Evolutionary conservation across 2,329 filamentous ascomycete species (phyloP).

Genomic region (Colletotrichum tabaci): DNA sequence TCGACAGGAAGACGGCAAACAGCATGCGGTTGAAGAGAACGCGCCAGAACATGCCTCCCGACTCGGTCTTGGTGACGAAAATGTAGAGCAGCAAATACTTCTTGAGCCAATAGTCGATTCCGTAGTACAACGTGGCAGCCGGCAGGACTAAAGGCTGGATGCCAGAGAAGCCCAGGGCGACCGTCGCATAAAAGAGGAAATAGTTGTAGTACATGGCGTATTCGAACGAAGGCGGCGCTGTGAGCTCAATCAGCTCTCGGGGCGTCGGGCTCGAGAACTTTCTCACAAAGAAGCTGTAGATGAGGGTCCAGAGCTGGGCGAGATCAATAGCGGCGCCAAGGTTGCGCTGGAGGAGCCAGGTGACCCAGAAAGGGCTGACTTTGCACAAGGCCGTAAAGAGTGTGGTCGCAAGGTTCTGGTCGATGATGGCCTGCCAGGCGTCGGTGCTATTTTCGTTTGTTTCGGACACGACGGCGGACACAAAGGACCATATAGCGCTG

Average conservation of each 20-base stretch:
- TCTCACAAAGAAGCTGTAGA: slow-evolving; percentile 87
- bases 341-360: slow-evolving; percentile 92
- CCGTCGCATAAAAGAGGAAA: slow-evolving; percentile 93
- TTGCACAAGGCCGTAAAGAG: slow-evolving; percentile 83
- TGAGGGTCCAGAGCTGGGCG: slow-evolving; percentile 87
- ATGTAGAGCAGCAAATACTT: slow-evolving; percentile 96
- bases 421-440: slow-evolving; percentile 78
- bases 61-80: slow-evolving; percentile 97
- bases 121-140: slow-evolving; percentile 91
- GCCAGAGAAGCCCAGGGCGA: slow-evolving; percentile 86
- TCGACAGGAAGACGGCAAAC: slow-evolving; percentile 84
- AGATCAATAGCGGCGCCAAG: slow-evolving; percentile 94
- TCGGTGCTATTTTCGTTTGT: slow-evolving; percentile 68
- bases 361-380: slow-evolving; percentile 94
- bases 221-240: slow-evolving; percentile 92
- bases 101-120: slow-evolving; percentile 89
- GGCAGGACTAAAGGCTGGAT: slow-evolving; percentile 91
- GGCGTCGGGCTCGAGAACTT: slow-evolving; percentile 91
- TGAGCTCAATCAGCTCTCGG: slow-evolving; percentile 90
- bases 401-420: slow-evolving; percentile 73
- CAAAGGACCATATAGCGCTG: slow-evolving; percentile 83
- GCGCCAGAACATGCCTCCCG: slow-evolving; percentile 93
- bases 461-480: slow-evolving; percentile 74
- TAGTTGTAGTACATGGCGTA: slow-evolving; percentile 99
- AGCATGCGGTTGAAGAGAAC: slow-evolving; percentile 93